Evolutionary conservation across 306 rosid species (phyloP), one percentile per base, ranked within the genome.

Genomic region (Sesbania bispinosa): DNA sequence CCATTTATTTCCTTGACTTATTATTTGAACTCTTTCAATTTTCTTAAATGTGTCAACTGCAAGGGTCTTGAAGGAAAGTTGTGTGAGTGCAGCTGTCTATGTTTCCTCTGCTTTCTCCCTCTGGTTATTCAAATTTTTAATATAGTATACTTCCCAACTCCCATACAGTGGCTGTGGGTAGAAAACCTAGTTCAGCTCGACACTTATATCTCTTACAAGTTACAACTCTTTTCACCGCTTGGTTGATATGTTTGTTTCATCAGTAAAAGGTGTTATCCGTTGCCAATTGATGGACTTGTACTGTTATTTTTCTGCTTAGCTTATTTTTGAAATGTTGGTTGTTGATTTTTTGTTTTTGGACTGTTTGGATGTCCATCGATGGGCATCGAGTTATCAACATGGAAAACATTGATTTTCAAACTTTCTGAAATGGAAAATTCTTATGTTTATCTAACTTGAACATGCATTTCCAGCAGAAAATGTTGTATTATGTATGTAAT

Each of bases 321-420:
- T 67, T 26, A 24, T 47, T 35, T 50, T 32, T 2, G 39, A 32
- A 32, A 30, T 42, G 14, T 35, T 45, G 38, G 55, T 73, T 48
- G 76, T 61, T 43, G 42, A 19, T 27, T 62, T 23, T 36, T 62
- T 52, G n/a, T 21, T 62, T 46, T 76, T 65, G 68, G 59, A 51
- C 35, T 21, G 62, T 24, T 62, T 27, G 36, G 33, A 61, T 20
- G 32, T 58, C 43, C 60, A 41, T 52, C 43, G 23, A 41, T n/a
- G n/a, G n/a, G n/a, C n/a, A n/a, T n/a, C n/a, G n/a, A n/a, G n/a
- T n/a, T n/a, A n/a, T n/a, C n/a, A n/a, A n/a, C n/a, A n/a, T 19
- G 45, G 29, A 69, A 62, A 53, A 45, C 57, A 19, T 61, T 14
- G 20, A 52, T 38, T 71, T 21, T 46, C 69, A 62, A 52, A 45